Evolutionary conservation across 192 early-diverging fungal genomes (phyloP).

Genomic region (Lobosporangium transversale): DNA sequence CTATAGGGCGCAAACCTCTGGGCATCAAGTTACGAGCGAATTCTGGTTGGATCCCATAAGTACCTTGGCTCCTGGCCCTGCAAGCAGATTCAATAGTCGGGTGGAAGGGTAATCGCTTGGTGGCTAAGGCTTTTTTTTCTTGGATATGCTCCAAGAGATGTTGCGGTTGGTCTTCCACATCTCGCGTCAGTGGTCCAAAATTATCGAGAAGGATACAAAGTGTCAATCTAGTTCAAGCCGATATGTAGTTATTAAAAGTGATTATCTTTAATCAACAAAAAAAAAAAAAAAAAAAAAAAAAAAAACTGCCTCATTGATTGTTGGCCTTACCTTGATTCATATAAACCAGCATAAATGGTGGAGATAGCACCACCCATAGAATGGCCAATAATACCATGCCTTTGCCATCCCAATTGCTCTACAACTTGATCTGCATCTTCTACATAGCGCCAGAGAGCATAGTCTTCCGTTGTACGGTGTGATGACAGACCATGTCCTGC

Average conservation of each 20-base stretch:
- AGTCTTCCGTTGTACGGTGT: conserved; percentile 35
- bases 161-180: conserved; percentile 35
- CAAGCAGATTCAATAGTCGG: conserved; percentile 41
- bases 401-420: conserved; percentile 30
- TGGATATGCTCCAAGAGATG: conserved; percentile 31
- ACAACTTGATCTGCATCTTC: conserved; percentile 39
- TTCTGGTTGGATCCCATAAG: conserved; percentile 12
- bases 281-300: not conserved
- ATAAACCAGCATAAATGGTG: conserved; percentile 28
- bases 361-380: conserved; percentile 44
- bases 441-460: conserved; percentile 41
- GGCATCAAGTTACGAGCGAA: conserved; percentile 26
- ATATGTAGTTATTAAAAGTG: too few relatives aligned
- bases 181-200: conserved; percentile 36
- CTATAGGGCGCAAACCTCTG: conserved; percentile 21
- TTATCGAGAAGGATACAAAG: conserved; percentile 36
- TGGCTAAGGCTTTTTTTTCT: conserved; percentile 27
- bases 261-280: not conserved
- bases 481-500: conserved; percentile 47
- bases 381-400: conserved; percentile 45
- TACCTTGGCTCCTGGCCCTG: conserved; percentile 22
- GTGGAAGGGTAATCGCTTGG: conserved; percentile 36
- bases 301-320: not conserved
- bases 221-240: conserved; percentile 6
- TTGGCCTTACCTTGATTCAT: conserved; percentile 12